These are phyloP conservation scores for Psilocybe sp. DNA, from an alignment of 768 basidiomycete species.

Conservation along the genomic window DNA sequence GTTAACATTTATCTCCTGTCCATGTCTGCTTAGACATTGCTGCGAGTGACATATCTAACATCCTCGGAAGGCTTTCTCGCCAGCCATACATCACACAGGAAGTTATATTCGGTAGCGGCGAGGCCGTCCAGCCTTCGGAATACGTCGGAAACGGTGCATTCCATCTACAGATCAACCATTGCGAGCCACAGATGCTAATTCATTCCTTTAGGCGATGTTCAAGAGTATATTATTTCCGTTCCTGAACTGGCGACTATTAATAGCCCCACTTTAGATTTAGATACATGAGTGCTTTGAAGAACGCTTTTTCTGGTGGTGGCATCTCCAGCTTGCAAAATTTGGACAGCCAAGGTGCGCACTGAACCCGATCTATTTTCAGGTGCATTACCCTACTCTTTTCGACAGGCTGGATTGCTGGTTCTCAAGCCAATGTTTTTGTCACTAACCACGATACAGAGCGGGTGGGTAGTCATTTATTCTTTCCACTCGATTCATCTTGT, in stretches of 20 bases:
- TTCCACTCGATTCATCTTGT: neutral
- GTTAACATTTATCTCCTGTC: too few relatives aligned
- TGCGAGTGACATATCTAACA: slow-evolving; percentile 50
- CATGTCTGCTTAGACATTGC: slow-evolving; percentile 48
- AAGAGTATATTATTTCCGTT: slow-evolving; percentile 44
- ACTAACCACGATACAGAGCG: slow-evolving; percentile 72
- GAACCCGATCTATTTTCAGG: neutral
- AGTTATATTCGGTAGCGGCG: slow-evolving; percentile 47
- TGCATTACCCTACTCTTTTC: neutral
- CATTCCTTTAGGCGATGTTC: slow-evolving; percentile 47
- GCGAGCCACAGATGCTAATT: neutral
- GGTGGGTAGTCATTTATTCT: slow-evolving; percentile 20
- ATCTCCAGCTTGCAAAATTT: slow-evolving; percentile 52
- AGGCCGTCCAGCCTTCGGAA: slow-evolving; percentile 53
- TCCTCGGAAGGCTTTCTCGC: slow-evolving; percentile 38
- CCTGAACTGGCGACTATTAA: neutral
- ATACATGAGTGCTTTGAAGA: slow-evolving; percentile 49
- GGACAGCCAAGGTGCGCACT: slow-evolving; percentile 41
- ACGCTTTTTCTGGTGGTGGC: slow-evolving; percentile 48
- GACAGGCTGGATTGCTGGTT: slow-evolving; percentile 56
- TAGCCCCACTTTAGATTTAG: slow-evolving; percentile 43
- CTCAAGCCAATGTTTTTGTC: slow-evolving; percentile 60
- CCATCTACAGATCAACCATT: neutral
- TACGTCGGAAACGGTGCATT: slow-evolving; percentile 48
- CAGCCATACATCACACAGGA: slow-evolving; percentile 65